A percentile compares a stretch with the other conserved stretches of the same genome.
Evolutionary conservation across 2,329 filamentous ascomycete genomes (phyloP).

Genomic region (Nectriaceae sp.): DNA sequence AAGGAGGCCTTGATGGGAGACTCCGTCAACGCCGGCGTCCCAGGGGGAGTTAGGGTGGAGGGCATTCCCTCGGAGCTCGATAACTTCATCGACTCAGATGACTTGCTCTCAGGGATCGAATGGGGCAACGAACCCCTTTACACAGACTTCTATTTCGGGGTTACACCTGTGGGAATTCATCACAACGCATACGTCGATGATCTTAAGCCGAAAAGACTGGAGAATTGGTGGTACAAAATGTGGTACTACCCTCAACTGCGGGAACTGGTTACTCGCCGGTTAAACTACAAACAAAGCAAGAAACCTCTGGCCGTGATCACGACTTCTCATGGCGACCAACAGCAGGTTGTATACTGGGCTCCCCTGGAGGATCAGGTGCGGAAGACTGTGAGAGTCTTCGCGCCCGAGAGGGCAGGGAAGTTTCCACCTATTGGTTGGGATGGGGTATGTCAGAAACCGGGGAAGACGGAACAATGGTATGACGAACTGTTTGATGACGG

Average conservation of each 20-base stretch:
- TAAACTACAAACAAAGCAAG: conserved; percentile 15
- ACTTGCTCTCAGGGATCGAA: conserved; percentile 16
- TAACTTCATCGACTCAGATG: conserved; percentile 6
- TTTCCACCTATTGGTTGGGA: conserved; percentile 34
- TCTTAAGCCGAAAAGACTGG: conserved; percentile 33
- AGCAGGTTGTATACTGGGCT: conserved; percentile 25
- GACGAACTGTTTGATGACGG: conserved; percentile 36
- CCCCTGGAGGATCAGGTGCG: conserved; percentile 16
- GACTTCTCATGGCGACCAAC: background rate
- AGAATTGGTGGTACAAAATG: conserved; percentile 38
- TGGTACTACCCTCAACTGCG: conserved; percentile 38
- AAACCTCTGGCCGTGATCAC: conserved; percentile 21
- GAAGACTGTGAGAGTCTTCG: conserved; percentile 24
- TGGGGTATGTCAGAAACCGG: conserved; percentile 34
- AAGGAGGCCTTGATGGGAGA: conserved; percentile 18
- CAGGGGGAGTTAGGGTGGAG: conserved; percentile 29
- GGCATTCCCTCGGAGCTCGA: conserved; percentile 31
- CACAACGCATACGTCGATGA: conserved; percentile 38
- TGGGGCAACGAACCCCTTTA: conserved; percentile 38
- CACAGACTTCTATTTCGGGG: conserved; percentile 40
- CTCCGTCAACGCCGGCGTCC: conserved; percentile 34
- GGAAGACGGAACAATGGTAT: conserved; percentile 29
- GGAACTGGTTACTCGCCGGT: conserved; percentile 29
- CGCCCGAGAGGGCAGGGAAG: conserved; percentile 11
- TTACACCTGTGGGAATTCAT: conserved; percentile 38